Evolutionary conservation across 192 early-diverging fungal species (phyloP).

Genomic region (Physocladia obscura): DNA sequence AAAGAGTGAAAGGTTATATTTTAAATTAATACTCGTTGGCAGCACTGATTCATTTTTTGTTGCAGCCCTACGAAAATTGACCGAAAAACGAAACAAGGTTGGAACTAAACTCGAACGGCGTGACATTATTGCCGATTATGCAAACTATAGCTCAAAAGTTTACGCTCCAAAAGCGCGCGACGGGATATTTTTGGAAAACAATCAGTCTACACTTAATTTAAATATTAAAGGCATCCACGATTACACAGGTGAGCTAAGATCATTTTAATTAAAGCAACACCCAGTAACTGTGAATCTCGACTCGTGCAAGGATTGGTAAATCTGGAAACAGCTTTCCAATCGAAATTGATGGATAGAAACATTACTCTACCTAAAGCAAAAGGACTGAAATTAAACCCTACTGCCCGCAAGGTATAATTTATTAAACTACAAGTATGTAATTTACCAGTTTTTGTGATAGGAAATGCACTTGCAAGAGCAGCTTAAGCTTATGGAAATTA

Average conservation of each 20-base stretch:
- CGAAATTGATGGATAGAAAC: conserved; percentile 31
- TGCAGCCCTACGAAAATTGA: conserved; percentile 50
- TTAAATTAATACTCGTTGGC: neutral
- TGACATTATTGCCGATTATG: conserved; percentile 62
- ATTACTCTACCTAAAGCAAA: conserved; percentile 31
- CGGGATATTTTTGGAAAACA: conserved; percentile 49
- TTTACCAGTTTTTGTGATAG: too few species aligned
- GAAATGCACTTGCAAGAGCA: conserved; percentile 54
- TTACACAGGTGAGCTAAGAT: conserved; percentile 29
- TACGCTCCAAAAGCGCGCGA: conserved; percentile 61
- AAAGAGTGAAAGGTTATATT: conserved; percentile 45
- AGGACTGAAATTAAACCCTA: conserved; percentile 26
- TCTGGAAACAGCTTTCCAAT: conserved; percentile 40
- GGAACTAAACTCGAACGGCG: conserved; percentile 47
- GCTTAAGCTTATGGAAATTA: conserved; percentile 50
- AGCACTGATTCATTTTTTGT: neutral
- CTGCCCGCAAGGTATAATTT: conserved; percentile 36
- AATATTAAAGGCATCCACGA: conserved; percentile 39
- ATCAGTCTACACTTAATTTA: conserved; percentile 31
- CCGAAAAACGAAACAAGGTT: conserved; percentile 46
- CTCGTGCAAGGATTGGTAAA: conserved; percentile 25
- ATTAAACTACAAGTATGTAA: too few species aligned
- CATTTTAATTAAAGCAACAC: conserved; percentile 5
- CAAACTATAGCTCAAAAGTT: conserved; percentile 50
- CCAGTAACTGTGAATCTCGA: neutral